Evolutionary conservation across 139 green algal genomes (phyloP).

Genomic region (Micromonas commoda): DNA sequence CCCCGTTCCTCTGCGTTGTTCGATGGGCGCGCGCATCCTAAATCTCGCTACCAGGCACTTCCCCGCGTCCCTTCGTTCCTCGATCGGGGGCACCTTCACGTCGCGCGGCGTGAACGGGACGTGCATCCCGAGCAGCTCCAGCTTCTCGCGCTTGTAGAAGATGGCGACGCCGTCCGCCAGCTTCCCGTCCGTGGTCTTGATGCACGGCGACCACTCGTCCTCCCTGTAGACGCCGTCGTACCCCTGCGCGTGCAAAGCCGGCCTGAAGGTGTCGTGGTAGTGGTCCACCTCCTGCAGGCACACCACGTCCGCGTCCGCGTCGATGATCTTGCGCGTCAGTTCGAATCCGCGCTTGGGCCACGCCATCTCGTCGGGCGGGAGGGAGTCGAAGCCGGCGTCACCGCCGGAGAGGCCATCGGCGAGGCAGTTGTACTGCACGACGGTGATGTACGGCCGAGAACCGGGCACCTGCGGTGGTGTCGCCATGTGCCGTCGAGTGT

Average conservation of each 20-base stretch:
- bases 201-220: conserved; percentile 17
- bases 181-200: not conserved
- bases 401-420: conserved; percentile 47
- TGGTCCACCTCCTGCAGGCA: conserved; percentile 77
- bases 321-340: conserved; percentile 35
- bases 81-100: not conserved
- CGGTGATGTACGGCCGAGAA: no score
- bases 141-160: conserved; percentile 10
- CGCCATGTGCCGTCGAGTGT: no score
- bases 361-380: not conserved
- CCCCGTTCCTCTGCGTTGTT: not conserved
- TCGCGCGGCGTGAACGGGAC: not conserved
- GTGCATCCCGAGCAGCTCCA: conserved; percentile 5
- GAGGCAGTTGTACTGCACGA: conserved; percentile 78
- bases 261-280: conserved; percentile 37
- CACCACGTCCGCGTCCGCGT: conserved; percentile 50
- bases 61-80: not conserved
- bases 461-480: no score
- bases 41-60: conserved; percentile 12
- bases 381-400: not conserved
- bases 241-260: not conserved
- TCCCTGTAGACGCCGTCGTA: conserved; percentile 9
- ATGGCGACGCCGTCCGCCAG: conserved; percentile 8
- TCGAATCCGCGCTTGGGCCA: conserved; percentile 42
- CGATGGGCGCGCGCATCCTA: not conserved